These are phyloP conservation scores for Geranomyces variabilis DNA, from an alignment of 192 early-diverging fungal genomes.

Conservation along the genomic window DNA sequence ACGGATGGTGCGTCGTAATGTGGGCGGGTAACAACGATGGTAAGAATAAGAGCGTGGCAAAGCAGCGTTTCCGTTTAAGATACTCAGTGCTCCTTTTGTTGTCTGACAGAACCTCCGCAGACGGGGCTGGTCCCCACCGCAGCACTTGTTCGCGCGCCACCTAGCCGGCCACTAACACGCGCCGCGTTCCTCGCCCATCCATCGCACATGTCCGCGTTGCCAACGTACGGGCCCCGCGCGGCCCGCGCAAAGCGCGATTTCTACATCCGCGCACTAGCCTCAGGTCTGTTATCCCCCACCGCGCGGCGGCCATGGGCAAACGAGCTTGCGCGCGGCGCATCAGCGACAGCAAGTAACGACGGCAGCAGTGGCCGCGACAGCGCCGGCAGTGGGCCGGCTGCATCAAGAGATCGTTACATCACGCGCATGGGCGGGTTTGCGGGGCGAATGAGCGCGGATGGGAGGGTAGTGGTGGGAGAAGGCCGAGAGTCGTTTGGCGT, in stretches of 20 bases:
- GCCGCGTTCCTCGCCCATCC: conserved; percentile 5
- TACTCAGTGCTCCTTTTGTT: neutral
- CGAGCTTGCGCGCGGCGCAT: conserved; percentile 12
- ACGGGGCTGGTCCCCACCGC: conserved; percentile 5
- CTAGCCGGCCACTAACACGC: neutral
- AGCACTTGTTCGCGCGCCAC: neutral
- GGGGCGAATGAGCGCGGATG: neutral
- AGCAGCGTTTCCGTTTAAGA: no score
- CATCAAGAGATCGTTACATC: neutral
- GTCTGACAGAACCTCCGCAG: neutral
- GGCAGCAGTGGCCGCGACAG: neutral
- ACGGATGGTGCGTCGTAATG: conserved; percentile 17
- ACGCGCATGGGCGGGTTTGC: neutral
- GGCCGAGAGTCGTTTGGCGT: neutral
- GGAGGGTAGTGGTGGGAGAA: neutral
- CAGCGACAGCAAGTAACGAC: neutral
- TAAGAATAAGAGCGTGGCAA: no score
- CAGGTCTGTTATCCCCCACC: conserved; percentile 4
- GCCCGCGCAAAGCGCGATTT: conserved; percentile 23
- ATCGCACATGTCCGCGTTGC: conserved; percentile 1
- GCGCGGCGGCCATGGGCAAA: conserved; percentile 17
- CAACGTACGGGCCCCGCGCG: neutral
- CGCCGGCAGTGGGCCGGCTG: neutral
- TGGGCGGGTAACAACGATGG: conserved; percentile 3
- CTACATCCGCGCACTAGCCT: conserved; percentile 26